These are phyloP conservation scores for Claviceps monticola DNA, from an alignment of 2,329 filamentous ascomycete species.

Conservation along the genomic window DNA sequence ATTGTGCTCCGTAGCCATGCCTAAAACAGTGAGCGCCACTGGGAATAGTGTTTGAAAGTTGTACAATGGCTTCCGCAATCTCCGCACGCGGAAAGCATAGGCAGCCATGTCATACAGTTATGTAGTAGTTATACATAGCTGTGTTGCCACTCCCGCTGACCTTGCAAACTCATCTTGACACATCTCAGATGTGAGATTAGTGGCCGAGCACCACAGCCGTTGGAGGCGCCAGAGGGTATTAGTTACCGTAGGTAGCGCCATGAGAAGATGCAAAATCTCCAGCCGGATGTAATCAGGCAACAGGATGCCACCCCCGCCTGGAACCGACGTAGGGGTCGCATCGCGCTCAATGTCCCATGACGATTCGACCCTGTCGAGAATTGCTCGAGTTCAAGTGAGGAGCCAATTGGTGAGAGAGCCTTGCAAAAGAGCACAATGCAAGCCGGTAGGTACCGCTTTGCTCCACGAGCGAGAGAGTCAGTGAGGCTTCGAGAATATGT, in stretches of 20 bases:
- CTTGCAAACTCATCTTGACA: neutral
- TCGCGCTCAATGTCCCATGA: neutral
- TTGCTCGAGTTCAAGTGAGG: neutral
- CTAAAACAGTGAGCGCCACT: neutral
- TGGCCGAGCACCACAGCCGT: too few species aligned
- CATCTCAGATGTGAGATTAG: too few species aligned
- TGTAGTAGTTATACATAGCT: too few species aligned
- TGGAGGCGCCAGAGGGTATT: too few species aligned
- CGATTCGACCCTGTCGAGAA: too few species aligned
- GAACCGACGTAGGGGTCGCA: conserved; percentile 10
- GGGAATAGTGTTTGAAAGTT: neutral
- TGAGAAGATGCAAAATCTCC: neutral
- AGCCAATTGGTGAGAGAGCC: neutral
- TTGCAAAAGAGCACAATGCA: neutral
- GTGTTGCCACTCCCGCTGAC: neutral
- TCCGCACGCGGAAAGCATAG: neutral
- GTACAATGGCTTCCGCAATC: neutral
- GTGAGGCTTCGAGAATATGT: neutral
- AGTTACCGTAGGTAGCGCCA: neutral
- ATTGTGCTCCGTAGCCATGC: neutral
- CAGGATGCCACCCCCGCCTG: conserved; percentile 15
- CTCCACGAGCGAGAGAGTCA: neutral
- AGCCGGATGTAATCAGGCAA: conserved; percentile 13
- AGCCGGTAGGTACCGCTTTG: neutral
- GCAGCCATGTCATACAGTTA: neutral